Base-by-base conservation (phyloP, 1,284 basidiomycete genomes). In the Clitocybe nebularis region DNA sequence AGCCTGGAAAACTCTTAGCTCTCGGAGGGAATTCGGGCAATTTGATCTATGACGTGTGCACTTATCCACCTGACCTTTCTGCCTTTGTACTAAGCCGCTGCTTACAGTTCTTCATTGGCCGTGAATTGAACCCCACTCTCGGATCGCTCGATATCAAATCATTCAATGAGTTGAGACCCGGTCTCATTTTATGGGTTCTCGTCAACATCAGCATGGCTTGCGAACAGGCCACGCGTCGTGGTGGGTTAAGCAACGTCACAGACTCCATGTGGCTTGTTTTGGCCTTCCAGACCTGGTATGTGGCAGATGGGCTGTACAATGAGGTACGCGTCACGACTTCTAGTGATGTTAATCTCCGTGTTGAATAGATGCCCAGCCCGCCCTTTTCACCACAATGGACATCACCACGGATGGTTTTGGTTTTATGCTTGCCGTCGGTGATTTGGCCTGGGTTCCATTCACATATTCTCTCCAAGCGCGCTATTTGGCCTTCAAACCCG, bases 331-430 rank as follows among this genome's bases (percentile, higher is more conserved):
- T n/a, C 38, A 14, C 21, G 29, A 13, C 9, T 24, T 9, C 28
- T 34, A n/a, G n/a, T 22, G 33, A 17, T 22, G 17, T 5, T 2
- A 17, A 2, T 14, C 24, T 29, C 19, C 14, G 5, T 34, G 14
- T 43, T 51, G 42, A 50, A 11, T 5, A 21, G 34, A 30, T 32
- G 4, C 14, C 3, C 44, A 87, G 84, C 79, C 84, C 3, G 85
- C 89, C 7, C 82, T 99, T 57, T 77, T 99, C 49, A 94, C 90
- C 6, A 93, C 90, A 13, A 98, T 99, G 93, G 95, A 99, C 62
- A 96, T 99, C 59, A 95, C 87, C 5, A 92, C 91, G 20, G 96
- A 99, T 56, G 95, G 95, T 3, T 98, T 99, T 55, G 96, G 96
- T 5, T 98, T 95, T 76, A 99, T 99, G 96, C 84, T 99, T 22